Evolutionary conservation across 2,329 filamentous ascomycete genomes (phyloP), one percentile per base, ranked within the genome.

Genomic region (Fusarium clavum): DNA sequence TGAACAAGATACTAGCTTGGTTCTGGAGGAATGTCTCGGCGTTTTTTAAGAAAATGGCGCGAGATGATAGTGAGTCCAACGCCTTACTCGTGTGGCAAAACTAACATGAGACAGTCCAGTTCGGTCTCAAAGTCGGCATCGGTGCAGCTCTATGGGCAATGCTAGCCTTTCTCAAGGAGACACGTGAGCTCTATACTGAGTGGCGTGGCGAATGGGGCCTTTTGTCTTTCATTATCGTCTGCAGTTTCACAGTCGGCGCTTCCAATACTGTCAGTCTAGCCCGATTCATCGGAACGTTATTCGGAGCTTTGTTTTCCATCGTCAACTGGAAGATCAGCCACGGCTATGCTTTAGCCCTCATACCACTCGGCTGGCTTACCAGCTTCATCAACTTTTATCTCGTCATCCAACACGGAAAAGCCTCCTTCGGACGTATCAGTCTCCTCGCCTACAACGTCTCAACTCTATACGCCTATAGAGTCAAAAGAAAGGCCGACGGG

Each of bases 191-290:
- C 6, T 99, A 98, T 77, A 86, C 89, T 40, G 91, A 92, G 70
- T 98, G 94, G 94, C 87, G 95, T 74, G 95, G 95, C 11, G 96
- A 99, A 84, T 99, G 96, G 96, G 96, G 96, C 16, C 84, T 99
- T 1, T 79, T 99, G 30, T 97, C 94, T 0, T 98, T 97, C 83
- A 98, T 98, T 94, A 90, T 98, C 75, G 96, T 99, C n/a, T 98
- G 94, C 77, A 94, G 92, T 43, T 98, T 98, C 94, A 99, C 95
- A 0, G 94, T 98, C 11, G 96, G 96, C n/a, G 94, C 95, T 7
- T 94, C 94, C 18, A 99, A 98, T 78, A 97, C 95, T 0, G 97
- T 95, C 0, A 94, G 94, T 2, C 88, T 90, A 75, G 90, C 94
- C 43, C 90, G 96, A 70, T 95, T 98, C 77, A 83, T 94, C 6